Evolutionary conservation across 2,329 filamentous ascomycete species (phyloP).

Genomic region (Capronia coronata): DNA sequence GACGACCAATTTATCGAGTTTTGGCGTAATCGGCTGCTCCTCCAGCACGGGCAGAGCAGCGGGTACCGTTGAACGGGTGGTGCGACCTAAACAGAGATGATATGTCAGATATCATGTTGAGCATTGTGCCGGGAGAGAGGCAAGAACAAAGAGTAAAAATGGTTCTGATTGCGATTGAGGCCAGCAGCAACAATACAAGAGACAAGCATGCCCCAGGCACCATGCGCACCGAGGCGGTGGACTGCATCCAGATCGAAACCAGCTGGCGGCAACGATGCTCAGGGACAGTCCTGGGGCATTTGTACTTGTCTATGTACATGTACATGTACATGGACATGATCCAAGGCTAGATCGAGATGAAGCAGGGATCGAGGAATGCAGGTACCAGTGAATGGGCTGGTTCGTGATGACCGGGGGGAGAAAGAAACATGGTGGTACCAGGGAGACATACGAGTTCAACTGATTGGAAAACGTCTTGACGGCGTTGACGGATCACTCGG

Average conservation of each 20-base stretch:
- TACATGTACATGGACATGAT: background rate
- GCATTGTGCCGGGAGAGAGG: slow-evolving; percentile 1
- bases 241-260: slow-evolving; percentile 10
- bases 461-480: slow-evolving; percentile 99
- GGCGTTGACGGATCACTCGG: slow-evolving; percentile 40
- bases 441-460: slow-evolving; percentile 75
- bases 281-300: background rate
- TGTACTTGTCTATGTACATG: background rate
- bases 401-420: slow-evolving; percentile 3
- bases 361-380: slow-evolving; percentile 15
- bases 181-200: slow-evolving; percentile 7
- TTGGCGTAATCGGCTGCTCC: slow-evolving; percentile 60
- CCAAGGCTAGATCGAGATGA: no score
- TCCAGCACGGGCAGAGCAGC: slow-evolving; percentile 83
- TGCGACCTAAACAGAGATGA: slow-evolving; percentile 58
- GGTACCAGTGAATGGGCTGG: slow-evolving; percentile 16
- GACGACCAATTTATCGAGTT: slow-evolving; percentile 38
- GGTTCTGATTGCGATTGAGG: slow-evolving; percentile 10
- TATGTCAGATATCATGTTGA: slow-evolving; percentile 13
- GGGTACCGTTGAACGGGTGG: slow-evolving; percentile 93
- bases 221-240: slow-evolving; percentile 3
- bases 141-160: background rate
- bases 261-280: background rate
- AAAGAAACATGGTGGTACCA: slow-evolving; percentile 3
- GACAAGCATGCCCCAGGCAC: background rate